phyloP scores from a whole-genome alignment of 1,284 basidiomycete species.

The Heliocybe sulcata region DNA sequence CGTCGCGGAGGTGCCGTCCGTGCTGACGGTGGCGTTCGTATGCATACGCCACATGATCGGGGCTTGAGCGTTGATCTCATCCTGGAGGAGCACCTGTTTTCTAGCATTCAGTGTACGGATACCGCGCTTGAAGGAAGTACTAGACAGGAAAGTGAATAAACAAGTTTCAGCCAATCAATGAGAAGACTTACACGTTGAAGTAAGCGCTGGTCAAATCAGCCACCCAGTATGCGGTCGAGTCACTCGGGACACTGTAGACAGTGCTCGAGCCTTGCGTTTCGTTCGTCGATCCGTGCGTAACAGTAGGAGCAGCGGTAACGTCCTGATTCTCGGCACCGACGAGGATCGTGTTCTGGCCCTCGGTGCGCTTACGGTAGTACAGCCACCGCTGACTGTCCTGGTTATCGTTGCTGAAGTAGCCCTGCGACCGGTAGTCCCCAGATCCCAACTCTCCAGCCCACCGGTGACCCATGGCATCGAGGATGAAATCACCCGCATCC shows the following conservation, averaged over 20 bases:
- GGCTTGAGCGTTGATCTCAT: constrained; percentile 64
- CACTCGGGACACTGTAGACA: constrained; percentile 47
- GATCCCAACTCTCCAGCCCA: constrained; percentile 96
- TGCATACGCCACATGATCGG: constrained; percentile 90
- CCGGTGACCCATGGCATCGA: constrained; percentile 91
- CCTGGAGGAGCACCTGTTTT: constrained; percentile 87
- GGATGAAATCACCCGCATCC: constrained; percentile 89
- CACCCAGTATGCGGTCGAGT: constrained; percentile 81
- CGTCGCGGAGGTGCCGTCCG: constrained; percentile 54
- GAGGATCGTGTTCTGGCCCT: constrained; percentile 94
- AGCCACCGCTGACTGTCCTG: constrained; percentile 74
- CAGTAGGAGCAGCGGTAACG: constrained; percentile 63
- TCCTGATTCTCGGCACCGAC: constrained; percentile 79
- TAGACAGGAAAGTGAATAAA: constrained; percentile 15
- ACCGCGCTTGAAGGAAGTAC: constrained; percentile 75
- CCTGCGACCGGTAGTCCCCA: constrained; percentile 69
- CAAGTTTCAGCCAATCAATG: constrained; percentile 4
- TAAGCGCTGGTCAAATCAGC: constrained; percentile 82
- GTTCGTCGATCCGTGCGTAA: constrained; percentile 49
- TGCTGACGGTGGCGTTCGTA: constrained; percentile 72
- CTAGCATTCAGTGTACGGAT: constrained; percentile 84
- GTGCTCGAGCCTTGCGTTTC: constrained; percentile 79
- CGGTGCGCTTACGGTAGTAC: constrained; percentile 95
- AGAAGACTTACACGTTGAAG: constrained; percentile 55
- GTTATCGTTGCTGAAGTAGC: constrained; percentile 68